Evolutionary conservation across 768 basidiomycete species (phyloP).

Genomic region (Termitomyces sp.): DNA sequence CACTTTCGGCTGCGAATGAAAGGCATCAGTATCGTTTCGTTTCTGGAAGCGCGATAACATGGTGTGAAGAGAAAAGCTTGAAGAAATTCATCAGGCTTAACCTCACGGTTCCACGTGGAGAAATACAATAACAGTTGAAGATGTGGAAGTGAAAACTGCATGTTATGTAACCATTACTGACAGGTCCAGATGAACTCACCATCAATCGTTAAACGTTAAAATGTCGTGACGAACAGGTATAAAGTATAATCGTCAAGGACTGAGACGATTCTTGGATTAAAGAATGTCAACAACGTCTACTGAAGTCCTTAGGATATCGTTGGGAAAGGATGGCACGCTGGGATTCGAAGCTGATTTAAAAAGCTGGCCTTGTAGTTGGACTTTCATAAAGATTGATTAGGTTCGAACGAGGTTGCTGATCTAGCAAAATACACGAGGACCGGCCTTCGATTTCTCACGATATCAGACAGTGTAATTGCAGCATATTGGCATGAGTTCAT

Average conservation of each 20-base stretch:
- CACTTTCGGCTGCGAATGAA: slow-evolving; percentile 32
- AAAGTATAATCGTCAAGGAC: background rate
- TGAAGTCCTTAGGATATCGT: too few relatives aligned
- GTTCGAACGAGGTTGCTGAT: background rate
- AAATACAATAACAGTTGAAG: background rate
- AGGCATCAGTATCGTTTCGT: slow-evolving; percentile 31
- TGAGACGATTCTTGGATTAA: background rate
- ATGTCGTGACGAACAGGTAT: background rate
- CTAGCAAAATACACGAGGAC: background rate
- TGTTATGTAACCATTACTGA: background rate
- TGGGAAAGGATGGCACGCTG: background rate
- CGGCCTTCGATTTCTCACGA: background rate
- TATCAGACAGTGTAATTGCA: background rate
- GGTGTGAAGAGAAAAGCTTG: slow-evolving; percentile 20
- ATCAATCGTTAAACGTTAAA: slow-evolving; percentile 9
- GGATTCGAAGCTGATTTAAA: slow-evolving; percentile 12
- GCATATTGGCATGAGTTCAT: slow-evolving; percentile 9
- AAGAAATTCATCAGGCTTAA: slow-evolving; percentile 18
- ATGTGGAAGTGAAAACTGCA: background rate
- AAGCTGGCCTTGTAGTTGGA: background rate
- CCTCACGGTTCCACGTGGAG: slow-evolving; percentile 15
- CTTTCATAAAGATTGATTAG: background rate
- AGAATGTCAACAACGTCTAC: background rate
- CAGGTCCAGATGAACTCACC: slow-evolving; percentile 9
- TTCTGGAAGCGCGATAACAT: slow-evolving; percentile 47